phyloP scores from a whole-genome alignment of 1,284 basidiomycete species.

The Schizophyllum amplum region DNA sequence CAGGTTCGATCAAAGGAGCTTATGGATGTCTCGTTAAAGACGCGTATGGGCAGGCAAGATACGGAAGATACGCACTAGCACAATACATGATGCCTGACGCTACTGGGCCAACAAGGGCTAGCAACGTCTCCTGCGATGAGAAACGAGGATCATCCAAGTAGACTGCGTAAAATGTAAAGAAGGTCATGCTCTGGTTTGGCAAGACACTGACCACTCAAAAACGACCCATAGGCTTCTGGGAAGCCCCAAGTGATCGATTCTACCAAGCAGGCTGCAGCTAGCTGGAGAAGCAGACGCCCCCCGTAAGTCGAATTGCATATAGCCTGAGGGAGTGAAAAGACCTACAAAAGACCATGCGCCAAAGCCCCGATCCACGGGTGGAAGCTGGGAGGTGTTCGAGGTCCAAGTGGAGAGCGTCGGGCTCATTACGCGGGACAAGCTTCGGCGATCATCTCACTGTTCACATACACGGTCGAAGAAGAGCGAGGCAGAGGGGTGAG shows the following conservation, averaged over 20 bases:
- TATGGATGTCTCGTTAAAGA: background rate
- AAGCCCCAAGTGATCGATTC: constrained; percentile 23
- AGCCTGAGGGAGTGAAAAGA: background rate
- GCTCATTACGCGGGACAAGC: background rate
- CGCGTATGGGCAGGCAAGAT: background rate
- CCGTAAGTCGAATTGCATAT: background rate
- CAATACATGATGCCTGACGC: constrained; percentile 28
- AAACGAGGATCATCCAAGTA: constrained; percentile 23
- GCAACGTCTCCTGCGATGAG: constrained; percentile 18
- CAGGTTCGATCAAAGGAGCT: constrained; percentile 20
- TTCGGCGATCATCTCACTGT: background rate
- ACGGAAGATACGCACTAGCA: constrained; percentile 17
- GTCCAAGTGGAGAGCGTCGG: too few relatives aligned
- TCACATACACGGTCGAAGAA: background rate
- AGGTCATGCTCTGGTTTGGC: too few relatives aligned
- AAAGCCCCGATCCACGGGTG: constrained; percentile 6
- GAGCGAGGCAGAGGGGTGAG: background rate
- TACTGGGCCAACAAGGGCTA: constrained; percentile 26
- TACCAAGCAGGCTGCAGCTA: constrained; percentile 21
- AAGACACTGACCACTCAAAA: constrained; percentile 12
- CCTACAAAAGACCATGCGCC: constrained; percentile 13
- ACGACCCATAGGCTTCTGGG: constrained; percentile 18
- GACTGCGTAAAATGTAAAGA: constrained; percentile 7
- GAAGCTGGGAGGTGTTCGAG: background rate
- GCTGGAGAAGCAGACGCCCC: constrained; percentile 5